phyloP scores from a whole-genome alignment of 345 rosid species.

The Acer yangbiense region DNA sequence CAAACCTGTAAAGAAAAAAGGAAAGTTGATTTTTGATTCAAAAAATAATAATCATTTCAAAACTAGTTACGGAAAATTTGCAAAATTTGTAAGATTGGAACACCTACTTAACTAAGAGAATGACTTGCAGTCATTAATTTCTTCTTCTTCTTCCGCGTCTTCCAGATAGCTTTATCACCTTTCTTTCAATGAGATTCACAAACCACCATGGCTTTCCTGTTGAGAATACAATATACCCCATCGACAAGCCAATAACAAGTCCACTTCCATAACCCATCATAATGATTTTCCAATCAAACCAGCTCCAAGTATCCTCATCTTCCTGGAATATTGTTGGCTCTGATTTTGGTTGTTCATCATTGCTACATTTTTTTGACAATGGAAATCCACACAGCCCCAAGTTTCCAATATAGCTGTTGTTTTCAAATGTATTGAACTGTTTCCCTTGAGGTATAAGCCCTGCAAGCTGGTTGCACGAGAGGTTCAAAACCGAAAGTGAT shows the following conservation, averaged over 20 bases:
- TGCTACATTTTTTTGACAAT: neutral
- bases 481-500: neutral
- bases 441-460: neutral
- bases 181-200: constrained; percentile 1
- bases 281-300: neutral
- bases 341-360: neutral
- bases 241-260: neutral
- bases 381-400: neutral
- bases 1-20: too few relatives aligned
- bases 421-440: neutral
- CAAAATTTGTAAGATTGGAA: too few relatives aligned
- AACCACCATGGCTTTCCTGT: constrained; percentile 1
- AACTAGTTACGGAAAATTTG: too few relatives aligned
- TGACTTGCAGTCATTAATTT: too few relatives aligned
- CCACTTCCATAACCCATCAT: neutral
- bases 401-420: neutral
- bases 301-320: neutral
- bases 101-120: too few relatives aligned
- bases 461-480: neutral
- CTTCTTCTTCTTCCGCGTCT: neutral
- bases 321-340: too few relatives aligned
- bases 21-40: neutral
- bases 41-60: too few relatives aligned
- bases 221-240: constrained; percentile 16
- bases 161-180: neutral